Evolutionary conservation across 805 yeast species (phyloP).

Genomic region (Teunomyces kruisii): DNA sequence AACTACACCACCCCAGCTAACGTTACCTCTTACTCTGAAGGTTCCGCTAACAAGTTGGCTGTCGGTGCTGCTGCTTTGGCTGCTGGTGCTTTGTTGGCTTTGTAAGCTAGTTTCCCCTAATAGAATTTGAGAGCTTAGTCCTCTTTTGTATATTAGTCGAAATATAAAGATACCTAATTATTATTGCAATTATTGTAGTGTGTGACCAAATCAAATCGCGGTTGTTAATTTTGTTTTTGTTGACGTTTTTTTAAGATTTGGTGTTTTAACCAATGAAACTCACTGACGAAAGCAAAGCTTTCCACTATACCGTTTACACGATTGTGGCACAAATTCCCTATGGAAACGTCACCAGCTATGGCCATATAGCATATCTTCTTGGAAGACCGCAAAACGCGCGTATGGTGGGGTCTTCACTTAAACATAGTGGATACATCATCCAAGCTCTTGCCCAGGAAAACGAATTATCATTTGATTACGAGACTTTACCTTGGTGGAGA

Average conservation of each 20-base stretch:
- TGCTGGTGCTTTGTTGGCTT: conserved; percentile 46
- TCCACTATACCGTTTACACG: conserved; percentile 61
- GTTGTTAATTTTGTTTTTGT: background rate
- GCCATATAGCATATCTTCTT: conserved; percentile 67
- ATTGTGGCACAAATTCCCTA: conserved; percentile 54
- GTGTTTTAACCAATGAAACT: conserved; percentile 14
- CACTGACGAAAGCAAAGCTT: conserved; percentile 51
- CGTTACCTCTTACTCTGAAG: conserved; percentile 34
- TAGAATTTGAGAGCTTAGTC: background rate
- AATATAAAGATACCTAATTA: background rate
- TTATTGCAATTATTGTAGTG: too few relatives aligned
- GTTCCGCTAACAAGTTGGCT: conserved; percentile 34
- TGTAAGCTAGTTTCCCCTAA: conserved; percentile 9
- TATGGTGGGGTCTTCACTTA: conserved; percentile 72
- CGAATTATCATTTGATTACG: conserved; percentile 12
- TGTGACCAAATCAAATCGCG: too few relatives aligned
- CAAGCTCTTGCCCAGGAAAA: conserved; percentile 22
- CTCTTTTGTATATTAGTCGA: conserved; percentile 9
- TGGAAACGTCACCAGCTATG: conserved; percentile 71
- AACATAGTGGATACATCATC: conserved; percentile 35
- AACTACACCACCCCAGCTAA: conserved; percentile 29
- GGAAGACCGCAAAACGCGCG: conserved; percentile 66
- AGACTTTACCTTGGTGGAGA: conserved; percentile 78
- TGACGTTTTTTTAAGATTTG: background rate
- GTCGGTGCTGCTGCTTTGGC: conserved; percentile 50